phyloP scores from a whole-genome alignment of 768 basidiomycete species.

The Boletus rubroflammeus region DNA sequence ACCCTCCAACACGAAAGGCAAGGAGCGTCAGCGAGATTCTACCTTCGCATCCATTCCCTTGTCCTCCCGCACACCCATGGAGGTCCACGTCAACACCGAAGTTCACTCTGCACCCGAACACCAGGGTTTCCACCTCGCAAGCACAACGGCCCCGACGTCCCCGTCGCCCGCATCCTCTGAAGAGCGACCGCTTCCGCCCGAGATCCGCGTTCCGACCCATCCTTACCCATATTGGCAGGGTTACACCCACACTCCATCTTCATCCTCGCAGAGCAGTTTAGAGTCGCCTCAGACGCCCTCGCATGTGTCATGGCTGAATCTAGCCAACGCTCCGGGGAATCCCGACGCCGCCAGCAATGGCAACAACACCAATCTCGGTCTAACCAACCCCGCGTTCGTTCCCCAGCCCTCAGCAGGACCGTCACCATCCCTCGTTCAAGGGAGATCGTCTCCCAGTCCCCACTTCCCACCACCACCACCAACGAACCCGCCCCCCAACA shows the following conservation, averaged over 20 bases:
- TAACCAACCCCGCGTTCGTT: background rate
- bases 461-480: conserved; percentile 35
- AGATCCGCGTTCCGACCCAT: conserved; percentile 32
- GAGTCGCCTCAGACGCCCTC: conserved; percentile 36
- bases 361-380: conserved; percentile 3
- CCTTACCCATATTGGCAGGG: conserved; percentile 36
- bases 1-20: conserved; percentile 22
- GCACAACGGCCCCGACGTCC: conserved; percentile 15
- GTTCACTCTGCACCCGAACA: conserved; percentile 21
- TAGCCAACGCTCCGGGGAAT: conserved; percentile 8
- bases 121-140: conserved; percentile 14
- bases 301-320: conserved; percentile 37
- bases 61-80: conserved; percentile 12
- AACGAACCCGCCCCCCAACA: conserved; percentile 28
- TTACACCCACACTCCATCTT: conserved; percentile 27
- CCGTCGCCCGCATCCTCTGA: conserved; percentile 21
- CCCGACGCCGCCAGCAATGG: conserved; percentile 3
- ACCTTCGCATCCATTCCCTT: background rate
- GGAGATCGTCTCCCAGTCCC: conserved; percentile 27
- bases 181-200: conserved; percentile 26
- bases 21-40: conserved; percentile 19
- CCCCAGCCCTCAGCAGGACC: conserved; percentile 3
- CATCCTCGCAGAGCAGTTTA: conserved; percentile 31
- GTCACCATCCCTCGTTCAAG: conserved; percentile 12
- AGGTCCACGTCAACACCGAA: conserved; percentile 31